These are phyloP conservation scores for Rosellinia necatrix DNA, from an alignment of 2,329 filamentous ascomycete genomes.

Conservation along the genomic window DNA sequence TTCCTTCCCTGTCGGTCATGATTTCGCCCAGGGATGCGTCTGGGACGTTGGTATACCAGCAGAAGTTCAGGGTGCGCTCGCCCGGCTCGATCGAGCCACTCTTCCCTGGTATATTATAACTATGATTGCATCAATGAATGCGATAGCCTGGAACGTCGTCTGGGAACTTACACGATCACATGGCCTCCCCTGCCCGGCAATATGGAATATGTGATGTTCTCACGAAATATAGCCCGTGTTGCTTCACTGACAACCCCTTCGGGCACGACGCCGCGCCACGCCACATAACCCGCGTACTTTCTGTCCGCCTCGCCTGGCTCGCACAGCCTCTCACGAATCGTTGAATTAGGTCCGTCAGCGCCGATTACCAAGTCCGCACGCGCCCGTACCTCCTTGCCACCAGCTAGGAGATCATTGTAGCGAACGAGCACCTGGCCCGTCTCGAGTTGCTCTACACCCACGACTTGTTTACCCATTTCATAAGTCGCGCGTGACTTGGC, in stretches of 20 bases:
- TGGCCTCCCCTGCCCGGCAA: too few relatives aligned
- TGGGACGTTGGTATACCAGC: conserved; percentile 24
- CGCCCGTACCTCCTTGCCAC: background rate
- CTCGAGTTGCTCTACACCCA: background rate
- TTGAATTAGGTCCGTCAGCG: background rate
- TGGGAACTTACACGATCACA: too few relatives aligned
- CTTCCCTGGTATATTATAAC: conserved; percentile 23
- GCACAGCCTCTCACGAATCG: background rate
- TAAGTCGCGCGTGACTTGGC: too few relatives aligned
- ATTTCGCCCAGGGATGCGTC: conserved; percentile 7
- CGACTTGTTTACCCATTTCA: too few relatives aligned
- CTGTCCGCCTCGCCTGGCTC: background rate
- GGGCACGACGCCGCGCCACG: conserved; percentile 23
- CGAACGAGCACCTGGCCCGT: background rate
- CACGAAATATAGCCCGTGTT: too few relatives aligned
- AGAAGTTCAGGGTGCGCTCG: conserved; percentile 21
- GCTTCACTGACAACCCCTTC: background rate
- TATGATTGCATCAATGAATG: conserved; percentile 21
- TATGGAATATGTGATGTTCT: too few relatives aligned
- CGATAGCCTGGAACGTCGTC: background rate
- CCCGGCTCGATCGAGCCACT: conserved; percentile 16
- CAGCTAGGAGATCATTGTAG: too few relatives aligned
- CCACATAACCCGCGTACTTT: conserved; percentile 24
- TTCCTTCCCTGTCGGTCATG: conserved; percentile 12
- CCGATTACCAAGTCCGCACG: background rate